Conservation (phyloP, 1,284 basidiomycete species). For the Cryptococcus sp. region DNA sequence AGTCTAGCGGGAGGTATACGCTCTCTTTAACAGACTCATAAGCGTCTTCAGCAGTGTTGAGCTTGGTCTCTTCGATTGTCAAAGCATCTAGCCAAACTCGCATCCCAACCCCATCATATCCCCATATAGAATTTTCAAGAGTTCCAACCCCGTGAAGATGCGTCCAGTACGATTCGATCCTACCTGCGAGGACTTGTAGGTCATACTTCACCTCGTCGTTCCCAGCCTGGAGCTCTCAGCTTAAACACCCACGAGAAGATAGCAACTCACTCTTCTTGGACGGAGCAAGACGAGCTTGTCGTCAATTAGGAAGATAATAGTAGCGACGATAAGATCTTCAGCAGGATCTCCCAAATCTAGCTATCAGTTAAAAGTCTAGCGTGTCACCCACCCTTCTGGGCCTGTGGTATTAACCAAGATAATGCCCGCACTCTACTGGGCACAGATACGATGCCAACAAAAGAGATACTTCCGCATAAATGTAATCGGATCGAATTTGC, state of each 20-base stretch:
- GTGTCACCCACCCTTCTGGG: constrained; percentile 72
- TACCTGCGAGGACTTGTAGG: constrained; percentile 92
- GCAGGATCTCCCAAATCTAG: constrained; percentile 87
- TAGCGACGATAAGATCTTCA: constrained; percentile 88
- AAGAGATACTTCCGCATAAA: constrained; percentile 90
- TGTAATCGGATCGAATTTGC: constrained; percentile 76
- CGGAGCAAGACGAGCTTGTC: constrained; percentile 83
- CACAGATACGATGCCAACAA: constrained; percentile 81
- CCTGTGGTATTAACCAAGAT: constrained; percentile 93
- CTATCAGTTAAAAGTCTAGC: constrained; percentile 2
- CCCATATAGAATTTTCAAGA: constrained; percentile 96
- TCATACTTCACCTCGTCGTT: constrained; percentile 86
- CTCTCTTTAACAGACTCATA: constrained; percentile 79
- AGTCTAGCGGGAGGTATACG: constrained; percentile 82
- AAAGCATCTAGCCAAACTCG: constrained; percentile 94
- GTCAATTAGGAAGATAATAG: constrained; percentile 92
- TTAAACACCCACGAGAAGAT: too few species aligned
- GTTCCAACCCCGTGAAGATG: constrained; percentile 87
- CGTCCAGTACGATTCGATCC: constrained; percentile 98
- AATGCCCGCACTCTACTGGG: constrained; percentile 82
- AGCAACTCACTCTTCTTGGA: constrained; percentile 62
- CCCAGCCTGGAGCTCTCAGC: constrained; percentile 55
- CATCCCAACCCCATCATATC: constrained; percentile 84
- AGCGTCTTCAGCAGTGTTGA: constrained; percentile 49
- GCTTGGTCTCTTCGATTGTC: constrained; percentile 65